Base-by-base conservation (phyloP, 306 rosid genomes). In the Hippophae tibetana region DNA sequence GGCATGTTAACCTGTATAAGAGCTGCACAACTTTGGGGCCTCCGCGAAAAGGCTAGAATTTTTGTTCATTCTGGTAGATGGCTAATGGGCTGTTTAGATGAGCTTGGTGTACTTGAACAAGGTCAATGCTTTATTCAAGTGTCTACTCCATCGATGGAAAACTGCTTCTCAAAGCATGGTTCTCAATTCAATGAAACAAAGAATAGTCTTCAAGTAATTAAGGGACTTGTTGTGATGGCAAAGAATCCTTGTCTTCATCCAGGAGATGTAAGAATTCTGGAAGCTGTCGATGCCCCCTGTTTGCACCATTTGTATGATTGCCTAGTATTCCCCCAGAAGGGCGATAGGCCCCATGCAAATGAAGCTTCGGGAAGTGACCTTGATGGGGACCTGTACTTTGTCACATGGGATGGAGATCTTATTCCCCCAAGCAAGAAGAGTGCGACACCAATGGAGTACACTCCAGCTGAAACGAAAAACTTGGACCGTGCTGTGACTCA, bases 361-460 rank as follows among this genome's bases (percentile, higher is more conserved):
- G 98, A 92, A 76, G 96, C 98, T 74, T 87, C 96, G 72, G 98
- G 95, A 71, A 87, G 96, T 75, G 98, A 87, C 78, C 89, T 87
- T 59, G 96, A 92, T 10, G 96, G 89, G 52, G 98, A 92, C 62
- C 87, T 87, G 9, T 92, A 92, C 78, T 92, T 92, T 75, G 89
- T 79, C 66, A 92, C 96, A 7, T 92, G 95, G 96, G 95, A 87
- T 80, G 84, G 74, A 64, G 75, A 76, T 72, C 89, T 89, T 55
- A 74, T 89, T 68, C 95, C 97, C 53, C 92, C 95, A n/a, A 56
- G 85, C 64, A 89, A 84, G 77, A 86, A 66, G 77, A 89, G 95
- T 83, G 83, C 77, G 82, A 38, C 13, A 6, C 95, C 97, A 38
- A 89, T 89, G 97, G 67, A 74, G 50, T 89, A 89, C 40, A 31